These are phyloP conservation scores for Medicago truncatula DNA, from an alignment of 306 rosid species.

Conservation along the genomic window DNA sequence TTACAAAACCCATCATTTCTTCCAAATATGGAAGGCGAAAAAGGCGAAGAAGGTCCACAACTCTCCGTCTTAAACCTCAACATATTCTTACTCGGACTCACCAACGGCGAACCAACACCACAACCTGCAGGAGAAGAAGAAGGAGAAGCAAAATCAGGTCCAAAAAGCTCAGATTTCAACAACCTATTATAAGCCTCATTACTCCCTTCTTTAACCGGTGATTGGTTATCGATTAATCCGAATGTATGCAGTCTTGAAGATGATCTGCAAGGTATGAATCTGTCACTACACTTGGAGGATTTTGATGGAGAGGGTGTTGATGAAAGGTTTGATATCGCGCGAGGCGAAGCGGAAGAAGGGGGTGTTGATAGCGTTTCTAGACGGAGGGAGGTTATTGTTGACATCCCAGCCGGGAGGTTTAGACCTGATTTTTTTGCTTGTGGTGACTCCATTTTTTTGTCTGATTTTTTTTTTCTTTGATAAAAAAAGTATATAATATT, in stretches of 20 bases:
- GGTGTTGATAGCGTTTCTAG: constrained; percentile 61
- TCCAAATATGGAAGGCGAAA: constrained; percentile 63
- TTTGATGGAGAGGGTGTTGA: constrained; percentile 73
- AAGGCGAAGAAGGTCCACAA: constrained; percentile 78
- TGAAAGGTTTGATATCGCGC: constrained; percentile 60
- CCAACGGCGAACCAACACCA: constrained; percentile 65
- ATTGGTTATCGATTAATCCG: constrained; percentile 74
- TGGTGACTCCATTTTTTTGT: constrained; percentile 74
- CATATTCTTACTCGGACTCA: constrained; percentile 95
- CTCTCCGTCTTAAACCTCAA: constrained; percentile 81
- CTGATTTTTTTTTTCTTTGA: not conserved
- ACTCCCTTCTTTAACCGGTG: constrained; percentile 88
- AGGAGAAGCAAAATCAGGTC: constrained; percentile 87
- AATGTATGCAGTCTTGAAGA: constrained; percentile 93
- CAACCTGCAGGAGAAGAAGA: constrained; percentile 51
- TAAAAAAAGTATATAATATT: not conserved
- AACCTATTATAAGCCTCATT: constrained; percentile 81
- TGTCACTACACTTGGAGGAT: constrained; percentile 76
- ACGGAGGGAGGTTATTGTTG: constrained; percentile 64
- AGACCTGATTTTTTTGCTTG: constrained; percentile 58
- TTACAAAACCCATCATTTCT: constrained; percentile 57
- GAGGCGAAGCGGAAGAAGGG: constrained; percentile 41
- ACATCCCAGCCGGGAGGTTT: constrained; percentile 94
- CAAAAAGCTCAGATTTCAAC: constrained; percentile 85
- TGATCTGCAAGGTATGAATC: constrained; percentile 97